Conservation (phyloP, 2,329 filamentous ascomycete species). For the Trichoderma sp. region DNA sequence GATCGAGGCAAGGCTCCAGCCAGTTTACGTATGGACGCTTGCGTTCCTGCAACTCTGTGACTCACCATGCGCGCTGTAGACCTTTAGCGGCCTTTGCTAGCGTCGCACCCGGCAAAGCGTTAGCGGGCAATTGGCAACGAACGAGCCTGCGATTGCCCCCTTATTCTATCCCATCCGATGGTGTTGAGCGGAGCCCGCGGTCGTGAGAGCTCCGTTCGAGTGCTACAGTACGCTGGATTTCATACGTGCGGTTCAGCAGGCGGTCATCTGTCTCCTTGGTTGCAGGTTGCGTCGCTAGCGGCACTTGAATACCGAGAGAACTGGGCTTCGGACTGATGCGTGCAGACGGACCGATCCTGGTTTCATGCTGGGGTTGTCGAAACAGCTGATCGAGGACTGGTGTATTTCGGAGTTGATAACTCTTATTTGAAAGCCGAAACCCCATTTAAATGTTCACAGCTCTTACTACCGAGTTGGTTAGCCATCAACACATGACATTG, state of each 20-base stretch:
- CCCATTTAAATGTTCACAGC: background rate
- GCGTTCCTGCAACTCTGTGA: constrained; percentile 20
- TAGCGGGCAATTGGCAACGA: background rate
- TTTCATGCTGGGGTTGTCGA: background rate
- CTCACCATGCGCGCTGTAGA: constrained; percentile 5
- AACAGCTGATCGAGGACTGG: background rate
- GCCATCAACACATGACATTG: too few species aligned
- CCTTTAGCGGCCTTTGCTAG: background rate
- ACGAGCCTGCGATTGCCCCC: background rate
- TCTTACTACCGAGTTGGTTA: too few species aligned
- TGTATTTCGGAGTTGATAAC: background rate
- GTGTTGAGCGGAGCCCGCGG: background rate
- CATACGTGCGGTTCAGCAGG: background rate
- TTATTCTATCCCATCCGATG: background rate
- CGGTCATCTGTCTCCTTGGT: background rate
- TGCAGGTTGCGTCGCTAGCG: background rate
- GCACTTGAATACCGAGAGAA: background rate
- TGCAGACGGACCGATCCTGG: background rate
- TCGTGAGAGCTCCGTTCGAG: background rate
- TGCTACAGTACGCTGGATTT: background rate
- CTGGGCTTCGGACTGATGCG: background rate
- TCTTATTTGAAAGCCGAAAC: background rate
- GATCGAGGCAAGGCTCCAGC: constrained; percentile 12
- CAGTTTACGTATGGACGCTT: constrained; percentile 14
- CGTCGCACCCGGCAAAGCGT: background rate